phyloP scores from a whole-genome alignment of 495 filamentous ascomycete genomes.

The Xylaria intraflava region DNA sequence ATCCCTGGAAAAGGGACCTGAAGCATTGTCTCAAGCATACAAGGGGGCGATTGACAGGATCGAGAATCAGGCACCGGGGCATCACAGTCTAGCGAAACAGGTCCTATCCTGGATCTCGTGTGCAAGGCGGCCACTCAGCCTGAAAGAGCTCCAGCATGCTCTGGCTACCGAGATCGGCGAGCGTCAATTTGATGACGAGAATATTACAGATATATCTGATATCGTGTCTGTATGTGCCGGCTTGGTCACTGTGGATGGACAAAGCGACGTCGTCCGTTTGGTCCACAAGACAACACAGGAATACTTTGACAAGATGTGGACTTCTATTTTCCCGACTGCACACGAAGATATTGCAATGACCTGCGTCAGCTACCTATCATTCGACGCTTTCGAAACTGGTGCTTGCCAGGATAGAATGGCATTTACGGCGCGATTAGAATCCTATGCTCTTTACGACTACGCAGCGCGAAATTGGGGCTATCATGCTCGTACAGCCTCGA shows the following conservation, averaged over 20 bases:
- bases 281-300: slow-evolving; percentile 50
- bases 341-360: slow-evolving; percentile 27
- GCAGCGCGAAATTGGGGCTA: slow-evolving; percentile 39
- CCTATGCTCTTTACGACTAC: slow-evolving; percentile 37
- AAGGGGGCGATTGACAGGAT: slow-evolving; percentile 40
- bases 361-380: slow-evolving; percentile 41
- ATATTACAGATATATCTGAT: slow-evolving; percentile 27
- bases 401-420: slow-evolving; percentile 27
- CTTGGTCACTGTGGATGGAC: slow-evolving; percentile 39
- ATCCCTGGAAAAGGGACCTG: neutral
- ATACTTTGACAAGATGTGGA: slow-evolving; percentile 38
- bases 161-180: slow-evolving; percentile 31
- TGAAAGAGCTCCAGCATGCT: slow-evolving; percentile 41
- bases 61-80: slow-evolving; percentile 23
- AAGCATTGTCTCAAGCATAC: slow-evolving; percentile 30
- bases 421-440: slow-evolving; percentile 22
- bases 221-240: slow-evolving; percentile 43
- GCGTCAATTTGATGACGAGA: slow-evolving; percentile 26
- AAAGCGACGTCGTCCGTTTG: slow-evolving; percentile 40
- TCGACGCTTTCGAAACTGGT: slow-evolving; percentile 29
- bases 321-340: slow-evolving; percentile 26
- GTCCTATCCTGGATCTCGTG: slow-evolving; percentile 39
- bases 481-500: slow-evolving; percentile 23
- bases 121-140: slow-evolving; percentile 32
- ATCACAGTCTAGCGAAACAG: slow-evolving; percentile 23